phyloP scores from a whole-genome alignment of 192 early-diverging fungal genomes.

The Coemansia sp. region DNA sequence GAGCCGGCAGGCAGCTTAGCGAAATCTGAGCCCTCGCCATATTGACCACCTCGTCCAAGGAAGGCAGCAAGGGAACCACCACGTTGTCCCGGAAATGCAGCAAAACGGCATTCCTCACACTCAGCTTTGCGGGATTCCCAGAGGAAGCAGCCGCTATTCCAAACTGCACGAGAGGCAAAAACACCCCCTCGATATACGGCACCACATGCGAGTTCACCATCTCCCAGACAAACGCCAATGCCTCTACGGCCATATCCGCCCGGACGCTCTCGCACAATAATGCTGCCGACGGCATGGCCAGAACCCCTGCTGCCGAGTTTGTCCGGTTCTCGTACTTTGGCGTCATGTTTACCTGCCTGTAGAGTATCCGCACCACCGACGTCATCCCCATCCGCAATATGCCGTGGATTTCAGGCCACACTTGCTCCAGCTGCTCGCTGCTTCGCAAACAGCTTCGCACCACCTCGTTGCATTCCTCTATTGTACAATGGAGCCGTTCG shows the following conservation, averaged over 20 bases:
- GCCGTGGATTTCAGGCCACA: slow-evolving; percentile 36
- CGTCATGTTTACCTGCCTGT: slow-evolving; percentile 19
- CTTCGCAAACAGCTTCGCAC: slow-evolving; percentile 50
- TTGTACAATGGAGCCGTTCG: slow-evolving; percentile 71
- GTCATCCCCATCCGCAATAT: slow-evolving; percentile 44
- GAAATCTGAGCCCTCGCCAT: background rate
- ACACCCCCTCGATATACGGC: slow-evolving; percentile 83
- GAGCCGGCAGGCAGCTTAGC: background rate
- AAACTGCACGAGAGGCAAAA: slow-evolving; percentile 64
- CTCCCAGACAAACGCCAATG: slow-evolving; percentile 75
- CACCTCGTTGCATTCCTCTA: slow-evolving; percentile 82
- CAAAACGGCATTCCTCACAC: slow-evolving; percentile 29
- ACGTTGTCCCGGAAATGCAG: slow-evolving; percentile 36
- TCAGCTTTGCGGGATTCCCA: background rate
- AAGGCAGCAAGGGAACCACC: slow-evolving; percentile 27
- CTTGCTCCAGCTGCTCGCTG: slow-evolving; percentile 12
- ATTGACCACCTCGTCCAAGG: slow-evolving; percentile 18
- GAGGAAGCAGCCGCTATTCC: background rate
- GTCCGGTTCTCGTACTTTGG: slow-evolving; percentile 26
- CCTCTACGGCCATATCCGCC: slow-evolving; percentile 63
- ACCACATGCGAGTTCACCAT: slow-evolving; percentile 79
- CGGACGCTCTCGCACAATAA: slow-evolving; percentile 63
- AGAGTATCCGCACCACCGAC: slow-evolving; percentile 34
- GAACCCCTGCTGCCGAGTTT: background rate
- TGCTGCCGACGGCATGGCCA: slow-evolving; percentile 15